Base-by-base conservation (phyloP, 2,329 filamentous ascomycete genomes). In the Penicillium sp. region DNA sequence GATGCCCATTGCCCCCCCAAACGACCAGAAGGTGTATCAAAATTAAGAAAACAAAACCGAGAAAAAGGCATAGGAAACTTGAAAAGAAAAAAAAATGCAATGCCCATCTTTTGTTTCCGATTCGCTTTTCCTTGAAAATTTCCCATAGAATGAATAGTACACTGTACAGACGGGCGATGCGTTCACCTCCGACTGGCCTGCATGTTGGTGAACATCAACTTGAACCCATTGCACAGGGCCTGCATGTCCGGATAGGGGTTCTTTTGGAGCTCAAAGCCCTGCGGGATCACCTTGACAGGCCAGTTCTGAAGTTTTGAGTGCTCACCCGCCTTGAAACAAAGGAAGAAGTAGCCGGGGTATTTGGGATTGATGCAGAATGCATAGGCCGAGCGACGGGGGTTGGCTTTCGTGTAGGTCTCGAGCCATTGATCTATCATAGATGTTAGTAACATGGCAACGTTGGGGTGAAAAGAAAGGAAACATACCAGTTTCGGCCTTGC, bases 201-300 rank as follows among this genome's bases (percentile, higher is more conserved):
- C 79, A 86, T 78, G 69, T 84, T 87, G 52, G 78, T 77, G 67
- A 90, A 90, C 47, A 91, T 78, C 65, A 92, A 72, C 78, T 97
- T 97, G 79, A 97, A 97, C 5, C 92, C 93, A 73, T 98, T 98
- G 78, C 92, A 95, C 55, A 98, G 76, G 42, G 90, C 89, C 59
- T 87, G 81, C 88, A 97, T 95, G 64, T 97, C 91, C 0, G 93
- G 92, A 67, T 98, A 98, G 45, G 86, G 82, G 59, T 88, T 87
- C 59, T 87, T 88, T 72, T 90, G 84, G 62, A 98, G 79, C 75
- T 97, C 90, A 66, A 92, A 98, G 4, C 89, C 93, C 63, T 95
- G 88, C 2, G 93, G 93, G 15, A 97, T 87, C 32, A 96, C 85
- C 61, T 93, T 91, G 56, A 98, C 89, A 4, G 84, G 82, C 85